A percentile compares a stretch with the other conserved stretches of the same genome.
These are phyloP conservation scores for Tympanopsis confertula DNA, from an alignment of 2,329 filamentous ascomycete genomes.

Conservation along the genomic window DNA sequence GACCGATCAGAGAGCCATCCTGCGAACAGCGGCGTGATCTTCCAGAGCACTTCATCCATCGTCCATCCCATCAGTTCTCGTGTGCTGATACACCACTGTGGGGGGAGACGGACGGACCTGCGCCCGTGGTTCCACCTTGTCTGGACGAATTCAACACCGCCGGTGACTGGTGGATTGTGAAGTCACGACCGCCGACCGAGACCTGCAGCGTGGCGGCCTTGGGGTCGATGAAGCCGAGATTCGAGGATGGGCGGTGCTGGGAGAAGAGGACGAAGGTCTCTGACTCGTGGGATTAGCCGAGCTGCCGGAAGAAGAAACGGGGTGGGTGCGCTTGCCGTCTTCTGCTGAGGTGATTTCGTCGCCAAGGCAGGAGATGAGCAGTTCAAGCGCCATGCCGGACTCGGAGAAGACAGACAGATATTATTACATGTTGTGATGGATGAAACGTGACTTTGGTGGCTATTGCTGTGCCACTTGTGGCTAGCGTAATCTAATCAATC, in stretches of 20 bases:
- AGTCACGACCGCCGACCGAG: conserved; percentile 56
- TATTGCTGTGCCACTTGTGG: no score
- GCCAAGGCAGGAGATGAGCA: conserved; percentile 28
- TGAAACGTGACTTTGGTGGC: no score
- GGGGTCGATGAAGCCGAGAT: conserved; percentile 77
- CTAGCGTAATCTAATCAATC: no score
- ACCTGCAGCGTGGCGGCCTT: conserved; percentile 55
- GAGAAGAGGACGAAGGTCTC: conserved; percentile 85
- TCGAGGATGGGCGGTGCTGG: conserved; percentile 58
- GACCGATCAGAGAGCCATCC: conserved; percentile 58
- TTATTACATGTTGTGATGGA: no score
- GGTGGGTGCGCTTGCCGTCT: conserved; percentile 36
- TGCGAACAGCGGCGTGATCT: conserved; percentile 73
- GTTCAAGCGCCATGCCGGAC: conserved; percentile 16
- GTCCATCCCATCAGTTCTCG: conserved; percentile 32
- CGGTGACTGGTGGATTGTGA: conserved; percentile 73
- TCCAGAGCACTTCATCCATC: conserved; percentile 63
- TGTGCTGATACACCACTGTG: conserved; percentile 12
- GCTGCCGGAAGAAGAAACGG: not conserved
- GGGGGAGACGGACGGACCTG: conserved; percentile 30
- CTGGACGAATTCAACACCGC: conserved; percentile 68
- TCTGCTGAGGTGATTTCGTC: conserved; percentile 41
- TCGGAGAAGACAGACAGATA: no score
- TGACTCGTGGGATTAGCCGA: conserved; percentile 20
- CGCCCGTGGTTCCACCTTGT: conserved; percentile 62